These are phyloP conservation scores for Tagetes patula DNA, from an alignment of 129 eudicot genomes.

Conservation along the genomic window DNA sequence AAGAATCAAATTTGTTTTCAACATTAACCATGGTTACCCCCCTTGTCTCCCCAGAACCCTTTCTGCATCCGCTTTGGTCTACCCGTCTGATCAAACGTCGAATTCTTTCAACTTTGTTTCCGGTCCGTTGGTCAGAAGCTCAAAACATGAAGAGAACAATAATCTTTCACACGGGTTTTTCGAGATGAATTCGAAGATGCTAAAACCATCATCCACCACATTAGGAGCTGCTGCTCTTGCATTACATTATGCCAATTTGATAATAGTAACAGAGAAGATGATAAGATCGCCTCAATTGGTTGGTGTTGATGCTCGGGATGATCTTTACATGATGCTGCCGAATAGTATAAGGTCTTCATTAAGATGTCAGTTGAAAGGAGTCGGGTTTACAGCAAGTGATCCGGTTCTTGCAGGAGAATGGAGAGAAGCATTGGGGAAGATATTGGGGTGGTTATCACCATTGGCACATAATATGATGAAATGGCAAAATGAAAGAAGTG, in stretches of 20 bases:
- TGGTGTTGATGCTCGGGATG: slow-evolving; percentile 86
- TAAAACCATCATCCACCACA: slow-evolving; percentile 63
- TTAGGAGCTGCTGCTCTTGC: slow-evolving; percentile 74
- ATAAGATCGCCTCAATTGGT: slow-evolving; percentile 75
- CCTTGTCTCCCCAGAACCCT: slow-evolving; percentile 62
- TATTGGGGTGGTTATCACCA: slow-evolving; percentile 85
- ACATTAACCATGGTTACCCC: slow-evolving; percentile 42
- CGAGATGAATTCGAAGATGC: slow-evolving; percentile 47
- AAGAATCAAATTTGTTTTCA: slow-evolving; percentile 77
- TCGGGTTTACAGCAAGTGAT: slow-evolving; percentile 74
- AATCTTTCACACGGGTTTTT: slow-evolving; percentile 48
- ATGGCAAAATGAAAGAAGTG: slow-evolving; percentile 94
- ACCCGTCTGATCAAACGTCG: slow-evolving; percentile 56
- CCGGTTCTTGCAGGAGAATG: slow-evolving; percentile 80
- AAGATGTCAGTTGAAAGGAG: slow-evolving; percentile 64
- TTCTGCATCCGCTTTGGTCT: slow-evolving; percentile 68
- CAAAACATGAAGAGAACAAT: slow-evolving; percentile 40
- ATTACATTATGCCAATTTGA: slow-evolving; percentile 83
- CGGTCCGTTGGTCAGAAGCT: slow-evolving; percentile 52
- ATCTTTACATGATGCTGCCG: slow-evolving; percentile 83
- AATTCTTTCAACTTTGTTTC: slow-evolving; percentile 45
- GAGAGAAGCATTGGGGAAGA: slow-evolving; percentile 84
- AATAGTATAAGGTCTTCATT: slow-evolving; percentile 58
- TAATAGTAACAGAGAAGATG: slow-evolving; percentile 86
- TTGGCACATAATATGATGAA: slow-evolving; percentile 94